phyloP scores from a whole-genome alignment of 2,329 filamentous ascomycete genomes.

The Alternaria viburni region DNA sequence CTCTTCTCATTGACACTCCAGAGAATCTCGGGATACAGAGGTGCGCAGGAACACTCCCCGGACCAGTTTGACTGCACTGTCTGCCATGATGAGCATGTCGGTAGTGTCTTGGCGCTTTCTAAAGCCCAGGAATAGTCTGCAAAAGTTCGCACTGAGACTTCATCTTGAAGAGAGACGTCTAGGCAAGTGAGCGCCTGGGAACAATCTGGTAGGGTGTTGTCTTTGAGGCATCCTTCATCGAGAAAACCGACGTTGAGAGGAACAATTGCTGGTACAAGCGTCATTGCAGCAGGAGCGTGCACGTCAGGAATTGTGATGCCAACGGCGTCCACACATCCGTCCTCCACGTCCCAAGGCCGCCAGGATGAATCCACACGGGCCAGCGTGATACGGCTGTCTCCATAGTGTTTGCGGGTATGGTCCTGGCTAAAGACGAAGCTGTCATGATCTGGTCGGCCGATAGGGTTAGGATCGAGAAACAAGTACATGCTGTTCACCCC shows the following conservation, averaged over 20 bases:
- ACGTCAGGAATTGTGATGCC: constrained; percentile 7
- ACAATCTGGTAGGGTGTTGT: constrained; percentile 13
- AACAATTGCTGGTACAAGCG: constrained; percentile 4
- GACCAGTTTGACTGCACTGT: not conserved
- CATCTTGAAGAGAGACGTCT: constrained; percentile 19
- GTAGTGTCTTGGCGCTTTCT: constrained; percentile 20
- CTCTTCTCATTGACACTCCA: constrained; percentile 32
- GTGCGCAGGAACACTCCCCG: constrained; percentile 31
- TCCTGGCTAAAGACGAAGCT: constrained; percentile 64
- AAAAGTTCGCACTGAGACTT: constrained; percentile 5
- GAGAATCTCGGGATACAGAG: constrained; percentile 26
- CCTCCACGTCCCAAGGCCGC: constrained; percentile 35
- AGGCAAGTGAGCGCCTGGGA: constrained; percentile 26
- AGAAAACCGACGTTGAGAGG: constrained; percentile 9
- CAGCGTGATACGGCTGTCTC: constrained; percentile 54
- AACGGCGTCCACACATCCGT: not conserved
- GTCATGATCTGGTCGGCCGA: constrained; percentile 57
- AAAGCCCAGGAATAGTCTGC: constrained; percentile 31
- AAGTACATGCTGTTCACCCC: constrained; percentile 54
- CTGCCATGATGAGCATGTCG: constrained; percentile 33
- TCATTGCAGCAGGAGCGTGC: constrained; percentile 15
- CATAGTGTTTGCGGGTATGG: constrained; percentile 54
- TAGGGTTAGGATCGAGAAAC: constrained; percentile 63
- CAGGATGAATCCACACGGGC: constrained; percentile 52
- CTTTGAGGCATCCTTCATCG: not conserved